Base-by-base conservation (phyloP, 1,139 yeast genomes). In the Candida pseudoviswanathii region DNA sequence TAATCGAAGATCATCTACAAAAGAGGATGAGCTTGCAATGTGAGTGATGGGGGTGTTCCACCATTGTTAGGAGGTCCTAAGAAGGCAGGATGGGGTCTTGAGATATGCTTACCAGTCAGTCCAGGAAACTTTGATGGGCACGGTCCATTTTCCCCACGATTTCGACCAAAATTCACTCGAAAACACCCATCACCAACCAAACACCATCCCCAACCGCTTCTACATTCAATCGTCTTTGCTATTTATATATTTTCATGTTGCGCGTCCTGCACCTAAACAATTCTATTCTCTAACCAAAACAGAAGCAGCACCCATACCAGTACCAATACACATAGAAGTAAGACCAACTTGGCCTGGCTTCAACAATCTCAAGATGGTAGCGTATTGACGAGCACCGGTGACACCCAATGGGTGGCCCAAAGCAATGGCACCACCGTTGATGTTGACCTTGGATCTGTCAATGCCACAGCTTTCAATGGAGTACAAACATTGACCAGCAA, bases 241-340 rank as follows among this genome's bases (percentile, higher is more conserved):
- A 22, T 36, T 16, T 36, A 36, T 22, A 36, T 36, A 16, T 31
- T n/a, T 22, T 22, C 24, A 22, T 36, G n/a, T 36, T 33, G 4
- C 22, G 37, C 31, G 30, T 1, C 41, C 30, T 43, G 31, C 36
- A 26, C 31, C 32, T 16, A 7, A 38, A 33, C 27, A 43, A 16
- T 22, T 40, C 44, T 51, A 54, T 47, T 54, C 57, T 50, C 46
- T 51, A 41, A 54, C 51, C 22, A 54, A 24, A 33, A 53, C 43
- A 10, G 54, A 51, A 21, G 57, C 57, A 22, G 57, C 57, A 46
- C 57, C 57, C 56, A 53, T 53, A 44, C 57, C 57, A 39, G 57
- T 54, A 49, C 57, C 57, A 43, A 54, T 54, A 52, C 57, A 54
- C 57, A 54, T 54, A 16, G 56, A 53, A 49, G 57, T 54, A 24